Percentiles rank a stretch among this genome's conserved stretches.
These are phyloP conservation scores for Pulveroboletus ravenelii DNA, from an alignment of 768 basidiomycete genomes.

Conservation along the genomic window DNA sequence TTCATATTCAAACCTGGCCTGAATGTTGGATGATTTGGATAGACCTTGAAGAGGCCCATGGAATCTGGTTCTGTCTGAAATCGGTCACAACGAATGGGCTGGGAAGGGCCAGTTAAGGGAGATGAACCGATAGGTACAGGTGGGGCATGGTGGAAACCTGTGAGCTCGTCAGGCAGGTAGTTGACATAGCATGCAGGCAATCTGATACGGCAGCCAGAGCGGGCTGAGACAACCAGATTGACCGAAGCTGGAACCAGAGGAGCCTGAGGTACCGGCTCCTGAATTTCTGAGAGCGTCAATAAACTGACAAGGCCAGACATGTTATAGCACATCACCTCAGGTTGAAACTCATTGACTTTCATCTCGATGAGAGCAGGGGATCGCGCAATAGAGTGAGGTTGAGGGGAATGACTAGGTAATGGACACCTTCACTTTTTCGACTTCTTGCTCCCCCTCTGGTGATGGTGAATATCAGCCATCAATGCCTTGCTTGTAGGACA, in stretches of 20 bases:
- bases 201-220: background rate
- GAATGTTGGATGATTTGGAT: no score
- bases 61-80: background rate
- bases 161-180: background rate
- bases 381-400: background rate
- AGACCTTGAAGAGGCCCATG: no score
- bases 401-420: background rate
- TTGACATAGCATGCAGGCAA: background rate
- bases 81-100: fast-evolving
- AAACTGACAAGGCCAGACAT: no score
- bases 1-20: no score
- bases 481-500: background rate
- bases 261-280: background rate
- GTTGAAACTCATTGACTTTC: background rate
- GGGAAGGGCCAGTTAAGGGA: background rate
- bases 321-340: background rate
- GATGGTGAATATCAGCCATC: background rate
- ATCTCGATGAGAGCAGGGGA: background rate
- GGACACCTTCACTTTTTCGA: background rate
- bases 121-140: background rate
- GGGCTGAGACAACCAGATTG: background rate
- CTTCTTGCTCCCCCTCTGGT: background rate
- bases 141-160: background rate
- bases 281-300: background rate
- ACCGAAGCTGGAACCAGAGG: background rate